Percentiles rank a stretch among this genome's conserved stretches.
phyloP scores from a whole-genome alignment of 345 rosid genomes.

The Ceriops decandra region DNA sequence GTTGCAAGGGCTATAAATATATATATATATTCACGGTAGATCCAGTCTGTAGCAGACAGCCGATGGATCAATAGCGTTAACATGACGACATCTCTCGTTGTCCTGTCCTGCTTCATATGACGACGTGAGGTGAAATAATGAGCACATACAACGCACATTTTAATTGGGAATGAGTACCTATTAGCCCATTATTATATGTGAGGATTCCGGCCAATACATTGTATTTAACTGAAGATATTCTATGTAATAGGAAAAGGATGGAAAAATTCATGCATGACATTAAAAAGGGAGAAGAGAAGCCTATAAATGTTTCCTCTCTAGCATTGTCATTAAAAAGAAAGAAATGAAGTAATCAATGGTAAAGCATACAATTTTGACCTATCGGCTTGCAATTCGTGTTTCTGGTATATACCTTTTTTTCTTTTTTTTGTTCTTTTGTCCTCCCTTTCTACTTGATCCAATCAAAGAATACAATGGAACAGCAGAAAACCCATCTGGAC shows the following conservation, averaged over 20 bases:
- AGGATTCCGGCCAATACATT: background rate
- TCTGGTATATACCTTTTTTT: too few relatives aligned
- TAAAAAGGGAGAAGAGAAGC: background rate
- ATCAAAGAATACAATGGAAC: background rate
- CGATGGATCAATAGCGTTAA: conserved; percentile 1
- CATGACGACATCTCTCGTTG: conserved; percentile 21
- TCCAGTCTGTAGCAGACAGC: background rate
- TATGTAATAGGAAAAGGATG: background rate
- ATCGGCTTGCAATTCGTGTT: background rate
- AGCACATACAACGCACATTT: conserved; percentile 16
- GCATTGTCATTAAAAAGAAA: background rate
- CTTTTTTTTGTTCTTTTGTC: background rate
- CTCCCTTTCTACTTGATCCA: background rate
- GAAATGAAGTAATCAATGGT: background rate
- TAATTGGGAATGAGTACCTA: too few relatives aligned
- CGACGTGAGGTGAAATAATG: conserved; percentile 28
- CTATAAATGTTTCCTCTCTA: background rate
- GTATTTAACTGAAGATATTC: background rate
- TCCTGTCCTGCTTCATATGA: conserved; percentile 14
- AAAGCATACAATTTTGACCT: background rate
- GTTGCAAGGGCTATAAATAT: too few relatives aligned
- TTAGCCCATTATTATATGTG: too few relatives aligned
- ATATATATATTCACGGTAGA: background rate
- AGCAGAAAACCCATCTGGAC: too few relatives aligned
- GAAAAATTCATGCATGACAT: background rate